phyloP scores from a whole-genome alignment of 768 basidiomycete species.

The Hypholoma fasciculare region DNA sequence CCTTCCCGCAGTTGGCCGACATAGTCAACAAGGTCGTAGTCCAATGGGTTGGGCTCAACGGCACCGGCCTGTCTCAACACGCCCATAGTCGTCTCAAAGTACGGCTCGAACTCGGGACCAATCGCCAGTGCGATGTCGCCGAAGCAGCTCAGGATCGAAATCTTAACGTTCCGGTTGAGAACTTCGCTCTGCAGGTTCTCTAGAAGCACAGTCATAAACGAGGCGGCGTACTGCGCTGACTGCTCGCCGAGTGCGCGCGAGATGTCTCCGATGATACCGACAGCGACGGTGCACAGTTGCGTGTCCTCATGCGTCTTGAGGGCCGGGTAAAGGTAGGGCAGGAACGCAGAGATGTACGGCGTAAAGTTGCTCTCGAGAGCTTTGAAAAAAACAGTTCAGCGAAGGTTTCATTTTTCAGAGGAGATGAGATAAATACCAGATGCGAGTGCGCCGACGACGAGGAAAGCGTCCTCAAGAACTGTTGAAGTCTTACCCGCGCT shows the following conservation, averaged over 20 bases:
- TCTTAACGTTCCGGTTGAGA: conserved; percentile 93
- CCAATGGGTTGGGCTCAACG: conserved; percentile 83
- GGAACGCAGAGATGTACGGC: conserved; percentile 82
- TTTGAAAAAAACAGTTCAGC: conserved; percentile 14
- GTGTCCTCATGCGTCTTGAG: conserved; percentile 94
- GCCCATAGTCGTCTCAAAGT: conserved; percentile 85
- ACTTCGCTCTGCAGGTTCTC: conserved; percentile 91
- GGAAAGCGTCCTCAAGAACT: conserved; percentile 94
- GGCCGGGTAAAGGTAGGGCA: conserved; percentile 85
- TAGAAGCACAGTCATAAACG: conserved; percentile 91
- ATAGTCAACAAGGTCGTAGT: conserved; percentile 92
- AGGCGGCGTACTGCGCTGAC: conserved; percentile 77
- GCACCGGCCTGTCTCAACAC: conserved; percentile 90
- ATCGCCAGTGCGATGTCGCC: conserved; percentile 96
- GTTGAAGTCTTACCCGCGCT: conserved; percentile 92
- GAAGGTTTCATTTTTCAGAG: neutral
- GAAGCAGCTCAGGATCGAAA: conserved; percentile 92
- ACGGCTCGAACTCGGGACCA: conserved; percentile 83
- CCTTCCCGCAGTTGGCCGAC: conserved; percentile 88
- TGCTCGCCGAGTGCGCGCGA: conserved; percentile 91
- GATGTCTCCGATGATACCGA: conserved; percentile 94
- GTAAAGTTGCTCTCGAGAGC: conserved; percentile 79
- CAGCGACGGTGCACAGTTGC: conserved; percentile 92
- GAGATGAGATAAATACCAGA: conserved; percentile 42
- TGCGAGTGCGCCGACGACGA: conserved; percentile 87